Evolutionary conservation across 768 basidiomycete genomes (phyloP), one percentile per base, ranked within the genome.

Genomic region (Imleria badia): DNA sequence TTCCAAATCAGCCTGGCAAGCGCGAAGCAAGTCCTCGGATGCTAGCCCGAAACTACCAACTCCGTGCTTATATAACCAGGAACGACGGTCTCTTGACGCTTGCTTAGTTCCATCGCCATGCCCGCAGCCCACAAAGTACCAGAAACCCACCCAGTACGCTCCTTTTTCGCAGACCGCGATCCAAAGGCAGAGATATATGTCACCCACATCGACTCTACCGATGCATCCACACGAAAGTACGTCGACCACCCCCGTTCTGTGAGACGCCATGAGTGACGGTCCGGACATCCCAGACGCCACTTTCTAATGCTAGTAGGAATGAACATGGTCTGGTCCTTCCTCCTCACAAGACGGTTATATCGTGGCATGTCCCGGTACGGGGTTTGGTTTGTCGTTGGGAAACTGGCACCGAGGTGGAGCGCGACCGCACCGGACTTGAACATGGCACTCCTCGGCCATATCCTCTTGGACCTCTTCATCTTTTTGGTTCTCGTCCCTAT

Each of bases 311-410:
- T 60, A n/a, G 48, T 60, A 2, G 66, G 57, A 12, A 60, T 72
- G 54, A 72, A 70, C 52, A 1, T 66, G 0, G 43, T 51, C 43
- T 70, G 60, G 65, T 53, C 46, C n/a, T 42, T 59, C 14, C 66
- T 71, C 38, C 58, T 71, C 40, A 12, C 51, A 12, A 59, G 61
- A 42, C 69, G 70, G 26, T 20, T 39, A 4, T 61, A 63, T 42
- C 39, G 59, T 10, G 69, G 65, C 49, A 12, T 69, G 26, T 62
- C 36, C 35, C 69, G 63, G 29, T 70, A 71, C 43, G 71, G 71
- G 1, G n/a, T 69, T 38, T 55, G 59, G 61, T 72, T 63, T 26
- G 26, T 47, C 52, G 31, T 69, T 23, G 56, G 68, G 3, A 63
- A 62, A 57, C 35, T 70, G 17, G 26, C 35, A 6, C 60, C 68